Conservation (phyloP, 2,329 filamentous ascomycete species). For the Hypoxylon sp. region DNA sequence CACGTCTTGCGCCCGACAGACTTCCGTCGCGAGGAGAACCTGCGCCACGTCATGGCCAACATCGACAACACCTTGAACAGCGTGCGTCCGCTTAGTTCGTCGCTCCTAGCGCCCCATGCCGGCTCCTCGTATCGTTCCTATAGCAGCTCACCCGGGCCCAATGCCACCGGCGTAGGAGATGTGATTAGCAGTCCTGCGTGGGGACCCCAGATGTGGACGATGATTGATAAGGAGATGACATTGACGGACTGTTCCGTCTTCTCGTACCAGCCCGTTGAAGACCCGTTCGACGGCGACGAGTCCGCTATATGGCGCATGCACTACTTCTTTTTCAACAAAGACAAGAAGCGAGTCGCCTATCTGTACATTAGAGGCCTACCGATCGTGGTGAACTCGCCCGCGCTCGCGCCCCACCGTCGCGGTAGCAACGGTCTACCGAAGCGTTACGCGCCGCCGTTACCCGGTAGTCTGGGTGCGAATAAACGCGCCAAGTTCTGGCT, state of each 20-base stretch:
- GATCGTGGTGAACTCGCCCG: slow-evolving; percentile 65
- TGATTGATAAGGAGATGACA: slow-evolving; percentile 95
- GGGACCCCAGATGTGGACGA: slow-evolving; percentile 91
- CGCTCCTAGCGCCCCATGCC: slow-evolving; percentile 52
- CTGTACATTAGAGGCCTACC: slow-evolving; percentile 91
- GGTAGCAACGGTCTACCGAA: slow-evolving; percentile 48
- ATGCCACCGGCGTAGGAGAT: slow-evolving; percentile 55
- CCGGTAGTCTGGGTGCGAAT: slow-evolving; percentile 64
- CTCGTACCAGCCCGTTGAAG: slow-evolving; percentile 87
- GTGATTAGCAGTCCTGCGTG: slow-evolving; percentile 71
- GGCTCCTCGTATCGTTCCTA: slow-evolving; percentile 56
- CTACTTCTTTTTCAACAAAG: slow-evolving; percentile 98
- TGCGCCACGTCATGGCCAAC: slow-evolving; percentile 85
- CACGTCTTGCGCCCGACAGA: slow-evolving; percentile 89
- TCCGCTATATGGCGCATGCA: slow-evolving; percentile 94
- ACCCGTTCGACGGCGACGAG: slow-evolving; percentile 92
- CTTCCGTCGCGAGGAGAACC: slow-evolving; percentile 84
- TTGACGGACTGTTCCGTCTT: slow-evolving; percentile 90
- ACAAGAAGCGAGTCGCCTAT: slow-evolving; percentile 92
- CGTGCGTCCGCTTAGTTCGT: slow-evolving; percentile 73
- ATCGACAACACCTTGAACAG: slow-evolving; percentile 90
- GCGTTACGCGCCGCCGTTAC: slow-evolving; percentile 47
- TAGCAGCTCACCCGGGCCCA: slow-evolving; percentile 53
- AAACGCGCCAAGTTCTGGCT: slow-evolving; percentile 93
- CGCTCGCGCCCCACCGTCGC: slow-evolving; percentile 46